These are phyloP conservation scores for Suzukiozyma palmioleophila DNA, from an alignment of 1,139 yeast species.

Conservation along the genomic window DNA sequence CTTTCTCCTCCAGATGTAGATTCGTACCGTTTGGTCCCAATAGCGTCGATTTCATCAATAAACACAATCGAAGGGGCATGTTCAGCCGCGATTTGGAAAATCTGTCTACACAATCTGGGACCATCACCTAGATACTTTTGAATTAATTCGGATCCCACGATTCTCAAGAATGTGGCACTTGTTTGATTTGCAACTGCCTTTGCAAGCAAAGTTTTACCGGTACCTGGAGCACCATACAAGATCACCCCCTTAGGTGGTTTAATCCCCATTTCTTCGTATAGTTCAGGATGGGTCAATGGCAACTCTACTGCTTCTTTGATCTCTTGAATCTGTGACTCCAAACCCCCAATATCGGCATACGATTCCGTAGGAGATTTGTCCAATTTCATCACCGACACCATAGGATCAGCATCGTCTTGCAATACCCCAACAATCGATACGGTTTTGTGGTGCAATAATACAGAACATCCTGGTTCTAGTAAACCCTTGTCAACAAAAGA, in stretches of 20 bases:
- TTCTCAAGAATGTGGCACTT: constrained; percentile 91
- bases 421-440: constrained; percentile 90
- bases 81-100: constrained; percentile 95
- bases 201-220: constrained; percentile 94
- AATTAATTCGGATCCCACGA: constrained; percentile 94
- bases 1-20: constrained; percentile 96
- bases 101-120: constrained; percentile 89
- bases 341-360: constrained; percentile 96
- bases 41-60: constrained; percentile 98
- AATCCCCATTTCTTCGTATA: constrained; percentile 98
- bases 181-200: constrained; percentile 99
- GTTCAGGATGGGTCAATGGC: constrained; percentile 95
- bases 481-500: constrained; percentile 98
- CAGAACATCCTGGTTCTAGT: constrained; percentile 98
- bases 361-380: constrained; percentile 97
- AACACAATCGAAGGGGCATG: constrained; percentile 97
- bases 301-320: constrained; percentile 97
- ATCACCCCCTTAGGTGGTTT: constrained; percentile 99
- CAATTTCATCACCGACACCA: constrained; percentile 95
- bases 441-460: constrained; percentile 89
- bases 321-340: constrained; percentile 94
- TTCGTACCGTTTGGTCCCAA: constrained; percentile 96
- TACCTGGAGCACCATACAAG: constrained; percentile 98
- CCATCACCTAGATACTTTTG: constrained; percentile 98
- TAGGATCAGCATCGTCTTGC: constrained; percentile 96